Base-by-base conservation (phyloP, 805 yeast genomes). In the Wickerhamomyces canadensis region DNA sequence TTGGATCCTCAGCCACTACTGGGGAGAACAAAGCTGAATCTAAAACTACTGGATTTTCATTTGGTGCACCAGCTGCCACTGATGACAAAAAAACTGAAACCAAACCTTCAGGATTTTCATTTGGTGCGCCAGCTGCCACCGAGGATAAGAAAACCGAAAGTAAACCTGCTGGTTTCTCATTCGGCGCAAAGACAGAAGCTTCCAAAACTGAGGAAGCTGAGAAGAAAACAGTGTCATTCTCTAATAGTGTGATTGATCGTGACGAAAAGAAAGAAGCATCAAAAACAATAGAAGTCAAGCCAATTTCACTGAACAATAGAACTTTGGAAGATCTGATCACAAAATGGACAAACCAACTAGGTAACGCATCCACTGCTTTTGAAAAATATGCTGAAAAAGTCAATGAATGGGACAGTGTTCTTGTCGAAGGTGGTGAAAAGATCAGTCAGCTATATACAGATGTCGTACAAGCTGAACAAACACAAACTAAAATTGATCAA, bases 251-350 rank as follows among this genome's bases (percentile, higher is more conserved):
- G 3, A 40, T 49, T 25, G 47, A 43, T 25, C 48, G 52, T 27
- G 51, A 44, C 29, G 54, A 46, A 27, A 60, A 61, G 19, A 62
- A 56, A 35, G 59, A 68, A 17, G 68, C 70, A 37, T 62, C 78
- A 2, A 78, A 81, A 37, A 67, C 73, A 27, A 71, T 78, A 21
- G 76, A 75, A 42, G 80, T 87, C 5, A 71, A 78, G 40, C 83
- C 84, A 23, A 72, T 87, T 4, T 77, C 95, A 5, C 72, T 93
- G 26, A 88, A 85, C 51, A 93, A 93, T 62, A 87, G 87, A 58
- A 87, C 96, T 1, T 67, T 93, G 54, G 98, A 93, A 53, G 98
- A 93, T 57, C 71, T 93, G 47, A 84, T 93, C 30, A 76, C 88
- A 12, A 88, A 84, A 60, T 93, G 98, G 98, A 84, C 97, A 0